Evolutionary conservation across 805 yeast species (phyloP), one percentile per base, ranked within the genome.

Genomic region (Candida sonorensis): DNA sequence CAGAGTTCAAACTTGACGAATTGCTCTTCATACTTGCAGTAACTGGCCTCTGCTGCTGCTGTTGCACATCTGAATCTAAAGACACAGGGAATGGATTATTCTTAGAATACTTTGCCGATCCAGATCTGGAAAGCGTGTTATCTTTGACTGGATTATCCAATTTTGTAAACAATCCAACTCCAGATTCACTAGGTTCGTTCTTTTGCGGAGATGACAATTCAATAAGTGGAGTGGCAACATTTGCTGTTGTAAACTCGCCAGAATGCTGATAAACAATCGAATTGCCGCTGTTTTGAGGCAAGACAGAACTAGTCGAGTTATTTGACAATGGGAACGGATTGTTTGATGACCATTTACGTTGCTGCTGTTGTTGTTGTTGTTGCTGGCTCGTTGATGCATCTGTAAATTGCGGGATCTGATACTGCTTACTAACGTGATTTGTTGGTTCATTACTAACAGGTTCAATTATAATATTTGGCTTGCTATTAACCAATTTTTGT

Each of bases 271-370:
- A 37, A 13, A 17, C 17, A 7, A 32, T 15, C 2, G 40, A 35
- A 10, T 30, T 26, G 7, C 42, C 45, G 16, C 38, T 34, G 13
- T 23, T 11, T 18, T 18, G 20, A 6, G 20, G 9, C 10, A 7
- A 4, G n/a, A 18, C n/a, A 13, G 32, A 17, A 19, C 17, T 7
- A 22, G 33, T 5, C 11, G 31, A 15, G 7, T 12, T 16, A 4
- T 23, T 5, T n/a, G 30, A 21, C 17, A 14, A 21, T 24, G 56
- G 54, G 40, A 51, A 50, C 14, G 58, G 56, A 30, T 51, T 49
- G 37, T 50, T 41, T 11, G 42, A 20, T 4, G 52, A 44, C 45
- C 46, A 45, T 38, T 44, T 39, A 16, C 35, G 19, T 22, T n/a
- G n/a, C n/a, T n/a, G n/a, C n/a, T n/a, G n/a, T n/a, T n/a, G n/a